Evolutionary conservation across 768 basidiomycete genomes (phyloP), one percentile per base, ranked within the genome.

Genomic region (Coprinopsis cinerea): DNA sequence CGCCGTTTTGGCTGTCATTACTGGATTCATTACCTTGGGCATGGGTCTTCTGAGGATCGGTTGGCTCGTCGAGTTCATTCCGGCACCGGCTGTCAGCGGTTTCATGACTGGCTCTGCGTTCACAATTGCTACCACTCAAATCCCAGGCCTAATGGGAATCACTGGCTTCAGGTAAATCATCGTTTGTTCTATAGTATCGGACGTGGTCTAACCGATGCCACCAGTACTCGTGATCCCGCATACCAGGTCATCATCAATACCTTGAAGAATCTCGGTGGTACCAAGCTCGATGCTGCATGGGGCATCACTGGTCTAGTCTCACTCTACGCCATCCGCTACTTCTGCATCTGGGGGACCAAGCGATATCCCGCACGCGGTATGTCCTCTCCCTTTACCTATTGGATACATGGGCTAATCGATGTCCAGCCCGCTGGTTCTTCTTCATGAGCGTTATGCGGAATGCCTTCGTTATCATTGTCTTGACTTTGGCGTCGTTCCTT

Each of bases 101-200:
- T 90, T 95, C 71, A 96, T 99, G 93, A 98, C 95, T 0, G 95
- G 95, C 17, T 93, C 89, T n/a, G 95, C 95, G 28, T 82, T 97
- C 68, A 93, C 74, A 63, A 98, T 98, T 58, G 85, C 83, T 14
- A 75, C 82, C 15, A 82, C 91, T 27, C 95, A 99, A 68, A 76
- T 96, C 3, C 92, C 95, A 1, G 87, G 85, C 0, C 65, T 99
- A 39, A 81, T 99, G 74, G 96, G 94, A 20, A 87, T 91, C 48
- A 74, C 81, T 47, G 85, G 83, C 23, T 90, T 96, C 64, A 76
- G 88, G 89, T 90, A 53, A 59, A 3, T 11, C 24, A 6, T 44
- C 20, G n/a, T n/a, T n/a, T n/a, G n/a, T n/a, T 3, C 18, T 13
- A 17, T 9, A 4, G 25, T 13, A 24, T 26, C 27, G 24, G 14